phyloP scores from a whole-genome alignment of 2,329 filamentous ascomycete species.

The Pezicula radicicola region DNA sequence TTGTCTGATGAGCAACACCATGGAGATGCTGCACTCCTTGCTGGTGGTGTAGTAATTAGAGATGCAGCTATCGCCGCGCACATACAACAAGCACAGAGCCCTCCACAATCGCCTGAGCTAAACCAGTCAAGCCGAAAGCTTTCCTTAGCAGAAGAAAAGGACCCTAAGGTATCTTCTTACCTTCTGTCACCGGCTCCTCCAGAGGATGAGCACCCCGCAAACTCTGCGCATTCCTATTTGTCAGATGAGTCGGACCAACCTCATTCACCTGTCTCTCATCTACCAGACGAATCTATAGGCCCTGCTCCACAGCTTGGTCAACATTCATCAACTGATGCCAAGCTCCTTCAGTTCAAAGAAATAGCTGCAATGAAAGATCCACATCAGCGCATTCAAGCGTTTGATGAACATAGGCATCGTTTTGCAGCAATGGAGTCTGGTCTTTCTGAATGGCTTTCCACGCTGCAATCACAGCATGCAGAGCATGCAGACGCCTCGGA shows the following conservation, averaged over 20 bases:
- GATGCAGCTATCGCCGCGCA: slow-evolving; percentile 4
- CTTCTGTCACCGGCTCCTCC: slow-evolving; percentile 33
- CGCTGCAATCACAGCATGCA: slow-evolving; percentile 42
- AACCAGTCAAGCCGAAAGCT: slow-evolving; percentile 19
- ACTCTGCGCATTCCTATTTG: slow-evolving; percentile 16
- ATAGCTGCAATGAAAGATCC: slow-evolving; percentile 68
- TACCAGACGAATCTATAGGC: background rate
- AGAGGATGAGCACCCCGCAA: slow-evolving; percentile 36
- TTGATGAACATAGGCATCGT: slow-evolving; percentile 67
- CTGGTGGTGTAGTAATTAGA: slow-evolving; percentile 9
- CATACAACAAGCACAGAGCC: background rate
- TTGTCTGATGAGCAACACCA: slow-evolving; percentile 7
- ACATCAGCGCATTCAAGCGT: slow-evolving; percentile 69
- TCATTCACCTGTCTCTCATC: background rate
- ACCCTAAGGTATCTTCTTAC: slow-evolving; percentile 32
- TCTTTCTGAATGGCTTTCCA: slow-evolving; percentile 55
- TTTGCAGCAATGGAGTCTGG: slow-evolving; percentile 74
- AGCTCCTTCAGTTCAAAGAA: slow-evolving; percentile 57
- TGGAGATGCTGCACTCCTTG: slow-evolving; percentile 12
- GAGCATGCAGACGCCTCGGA: slow-evolving; percentile 41
- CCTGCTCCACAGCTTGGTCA: background rate
- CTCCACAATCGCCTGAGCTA: background rate
- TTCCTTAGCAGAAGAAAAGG: slow-evolving; percentile 45
- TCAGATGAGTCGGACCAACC: slow-evolving; percentile 8
- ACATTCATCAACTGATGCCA: slow-evolving; percentile 1